Conservation (phyloP, 495 filamentous ascomycete genomes). For the Daldinia bambusicola region DNA sequence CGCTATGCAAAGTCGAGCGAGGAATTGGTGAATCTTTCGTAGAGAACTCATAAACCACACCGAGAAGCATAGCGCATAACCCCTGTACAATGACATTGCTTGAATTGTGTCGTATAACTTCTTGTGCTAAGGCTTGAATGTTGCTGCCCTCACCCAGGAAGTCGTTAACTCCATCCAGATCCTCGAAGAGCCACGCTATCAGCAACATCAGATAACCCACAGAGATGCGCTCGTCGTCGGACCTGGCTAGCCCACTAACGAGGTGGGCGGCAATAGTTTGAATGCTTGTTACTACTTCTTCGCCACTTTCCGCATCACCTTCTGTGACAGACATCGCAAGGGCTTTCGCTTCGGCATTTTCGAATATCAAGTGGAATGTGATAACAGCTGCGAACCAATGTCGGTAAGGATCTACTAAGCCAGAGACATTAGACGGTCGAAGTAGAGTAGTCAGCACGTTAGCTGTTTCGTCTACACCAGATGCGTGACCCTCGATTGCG, state of each 20-base stretch:
- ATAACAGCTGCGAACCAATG: slow-evolving; percentile 92
- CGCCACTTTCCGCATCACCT: slow-evolving; percentile 87
- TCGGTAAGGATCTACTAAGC: slow-evolving; percentile 83
- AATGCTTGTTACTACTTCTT: slow-evolving; percentile 95
- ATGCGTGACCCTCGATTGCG: slow-evolving; percentile 86
- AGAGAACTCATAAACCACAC: slow-evolving; percentile 95
- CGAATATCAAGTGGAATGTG: slow-evolving; percentile 87
- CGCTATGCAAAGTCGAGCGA: slow-evolving; percentile 80
- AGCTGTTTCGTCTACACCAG: slow-evolving; percentile 83
- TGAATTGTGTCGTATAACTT: slow-evolving; percentile 65
- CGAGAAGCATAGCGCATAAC: slow-evolving; percentile 82
- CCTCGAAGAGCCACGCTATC: slow-evolving; percentile 93
- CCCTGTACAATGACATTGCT: slow-evolving; percentile 77
- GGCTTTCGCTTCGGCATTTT: slow-evolving; percentile 81
- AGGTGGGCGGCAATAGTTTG: slow-evolving; percentile 86
- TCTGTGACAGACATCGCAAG: slow-evolving; percentile 84
- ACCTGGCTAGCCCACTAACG: slow-evolving; percentile 75
- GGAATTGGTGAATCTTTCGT: slow-evolving; percentile 95
- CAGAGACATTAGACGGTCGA: slow-evolving; percentile 64
- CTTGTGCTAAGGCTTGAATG: slow-evolving; percentile 83
- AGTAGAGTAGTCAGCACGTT: slow-evolving; percentile 89
- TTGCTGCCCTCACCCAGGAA: slow-evolving; percentile 95
- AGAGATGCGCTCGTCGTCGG: slow-evolving; percentile 81
- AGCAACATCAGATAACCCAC: slow-evolving; percentile 92
- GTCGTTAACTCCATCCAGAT: slow-evolving; percentile 90